Evolutionary conservation across 2,329 filamentous ascomycete species (phyloP).

Genomic region (Chrysosporium queenslandicum): DNA sequence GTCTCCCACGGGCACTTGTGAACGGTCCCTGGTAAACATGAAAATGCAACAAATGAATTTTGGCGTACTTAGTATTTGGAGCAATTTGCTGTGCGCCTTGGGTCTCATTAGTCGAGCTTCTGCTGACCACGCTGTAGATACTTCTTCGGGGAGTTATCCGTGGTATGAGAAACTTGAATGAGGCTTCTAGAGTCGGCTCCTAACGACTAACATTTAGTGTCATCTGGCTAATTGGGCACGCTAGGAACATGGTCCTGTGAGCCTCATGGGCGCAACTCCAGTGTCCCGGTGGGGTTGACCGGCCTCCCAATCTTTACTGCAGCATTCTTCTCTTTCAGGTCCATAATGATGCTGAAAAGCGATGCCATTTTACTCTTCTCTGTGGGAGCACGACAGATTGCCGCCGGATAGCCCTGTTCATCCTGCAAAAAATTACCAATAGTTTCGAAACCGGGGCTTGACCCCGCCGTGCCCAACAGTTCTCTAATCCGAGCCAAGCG

Average conservation of each 20-base stretch:
- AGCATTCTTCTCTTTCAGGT: slow-evolving; percentile 25
- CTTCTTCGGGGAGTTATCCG: too few relatives aligned
- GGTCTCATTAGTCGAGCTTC: too few relatives aligned
- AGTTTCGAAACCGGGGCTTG: slow-evolving; percentile 15
- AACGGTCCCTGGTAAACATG: too few relatives aligned
- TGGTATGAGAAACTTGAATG: too few relatives aligned
- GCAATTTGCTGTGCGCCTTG: too few relatives aligned
- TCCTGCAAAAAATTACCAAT: slow-evolving; percentile 28
- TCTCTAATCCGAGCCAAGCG: slow-evolving; percentile 26
- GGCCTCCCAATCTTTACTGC: slow-evolving; percentile 30
- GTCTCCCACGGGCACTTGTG: too few relatives aligned
- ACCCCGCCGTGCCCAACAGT: slow-evolving; percentile 17
- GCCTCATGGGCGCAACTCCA: slow-evolving; percentile 23
- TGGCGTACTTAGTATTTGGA: too few relatives aligned
- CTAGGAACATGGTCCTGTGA: neutral
- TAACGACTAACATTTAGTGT: too few relatives aligned
- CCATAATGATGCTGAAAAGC: slow-evolving; percentile 35
- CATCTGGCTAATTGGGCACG: neutral
- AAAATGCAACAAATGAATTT: too few relatives aligned
- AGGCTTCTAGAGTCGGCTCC: too few relatives aligned
- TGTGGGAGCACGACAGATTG: slow-evolving; percentile 27
- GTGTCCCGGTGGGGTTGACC: slow-evolving; percentile 21
- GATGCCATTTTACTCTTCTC: slow-evolving; percentile 25
- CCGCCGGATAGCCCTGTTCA: slow-evolving; percentile 24
- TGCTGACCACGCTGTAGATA: too few relatives aligned